Evolutionary conservation across 1,284 basidiomycete species (phyloP).

Genomic region (Fomitopsis pinicola): DNA sequence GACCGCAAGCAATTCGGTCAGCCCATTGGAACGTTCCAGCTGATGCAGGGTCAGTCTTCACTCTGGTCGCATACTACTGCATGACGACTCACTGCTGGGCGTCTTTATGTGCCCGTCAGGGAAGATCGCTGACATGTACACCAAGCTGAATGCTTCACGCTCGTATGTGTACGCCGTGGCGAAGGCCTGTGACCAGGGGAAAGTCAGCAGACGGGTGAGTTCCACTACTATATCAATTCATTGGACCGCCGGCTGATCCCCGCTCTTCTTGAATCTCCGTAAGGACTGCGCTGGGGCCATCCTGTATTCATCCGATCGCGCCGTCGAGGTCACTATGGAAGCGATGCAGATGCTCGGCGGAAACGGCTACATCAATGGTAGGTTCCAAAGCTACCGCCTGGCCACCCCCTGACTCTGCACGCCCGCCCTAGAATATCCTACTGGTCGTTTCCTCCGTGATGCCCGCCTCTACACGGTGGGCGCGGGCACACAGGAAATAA

Average conservation of each 20-base stretch:
- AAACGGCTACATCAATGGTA: slow-evolving; percentile 91
- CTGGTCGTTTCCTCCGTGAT: slow-evolving; percentile 83
- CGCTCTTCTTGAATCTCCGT: neutral
- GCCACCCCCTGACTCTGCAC: neutral
- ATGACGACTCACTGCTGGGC: neutral
- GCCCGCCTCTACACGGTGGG: slow-evolving; percentile 86
- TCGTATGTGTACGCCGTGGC: slow-evolving; percentile 94
- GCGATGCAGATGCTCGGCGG: slow-evolving; percentile 91
- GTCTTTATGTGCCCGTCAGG: slow-evolving; percentile 32
- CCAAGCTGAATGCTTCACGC: slow-evolving; percentile 83
- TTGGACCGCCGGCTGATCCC: neutral
- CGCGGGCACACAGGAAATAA: slow-evolving; percentile 88
- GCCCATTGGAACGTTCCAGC: slow-evolving; percentile 87
- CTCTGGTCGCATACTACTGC: neutral
- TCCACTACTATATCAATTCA: neutral
- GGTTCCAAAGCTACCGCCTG: slow-evolving; percentile 14
- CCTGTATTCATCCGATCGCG: slow-evolving; percentile 85
- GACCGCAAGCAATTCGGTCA: slow-evolving; percentile 88
- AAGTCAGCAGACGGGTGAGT: slow-evolving; percentile 77
- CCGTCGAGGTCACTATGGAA: slow-evolving; percentile 87
- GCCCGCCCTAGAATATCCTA: slow-evolving; percentile 70
- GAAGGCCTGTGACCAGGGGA: slow-evolving; percentile 79
- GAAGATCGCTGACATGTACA: slow-evolving; percentile 94
- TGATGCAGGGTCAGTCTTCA: slow-evolving; percentile 78
- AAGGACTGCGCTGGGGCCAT: slow-evolving; percentile 94